Conservation (phyloP, 345 rosid species). For the Trapa bicornis region DNA sequence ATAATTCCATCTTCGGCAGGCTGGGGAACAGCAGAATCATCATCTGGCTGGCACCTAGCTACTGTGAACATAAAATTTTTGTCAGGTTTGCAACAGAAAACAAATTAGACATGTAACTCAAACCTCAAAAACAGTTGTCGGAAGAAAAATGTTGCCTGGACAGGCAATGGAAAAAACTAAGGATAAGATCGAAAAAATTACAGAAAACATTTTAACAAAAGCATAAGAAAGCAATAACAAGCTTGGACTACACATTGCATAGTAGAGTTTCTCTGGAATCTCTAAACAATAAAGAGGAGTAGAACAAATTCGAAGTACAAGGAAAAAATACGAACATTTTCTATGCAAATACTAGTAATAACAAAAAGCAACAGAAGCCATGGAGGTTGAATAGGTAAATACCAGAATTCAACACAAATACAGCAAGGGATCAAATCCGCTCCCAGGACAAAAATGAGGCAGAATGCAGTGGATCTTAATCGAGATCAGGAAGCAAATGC, state of each 20-base stretch:
- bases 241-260: too few species aligned
- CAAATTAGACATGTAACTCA: background rate
- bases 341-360: background rate
- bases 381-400: too few species aligned
- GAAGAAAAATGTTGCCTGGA: background rate
- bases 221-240: too few species aligned
- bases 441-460: too few species aligned
- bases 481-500: too few species aligned
- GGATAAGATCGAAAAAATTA: too few species aligned
- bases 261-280: background rate
- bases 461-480: too few species aligned
- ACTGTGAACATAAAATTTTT: constrained; percentile 23
- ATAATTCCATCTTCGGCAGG: constrained; percentile 53
- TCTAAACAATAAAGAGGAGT: background rate
- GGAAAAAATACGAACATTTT: background rate
- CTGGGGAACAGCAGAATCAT: constrained; percentile 32
- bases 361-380: too few species aligned
- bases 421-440: too few species aligned
- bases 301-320: background rate
- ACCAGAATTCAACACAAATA: too few species aligned
- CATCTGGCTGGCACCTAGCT: constrained; percentile 53
- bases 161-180: background rate
- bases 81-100: background rate
- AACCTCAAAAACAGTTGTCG: background rate
- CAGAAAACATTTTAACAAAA: background rate